Evolutionary conservation across 768 basidiomycete species (phyloP), one percentile per base, ranked within the genome.

Genomic region (Nidularia sp.): DNA sequence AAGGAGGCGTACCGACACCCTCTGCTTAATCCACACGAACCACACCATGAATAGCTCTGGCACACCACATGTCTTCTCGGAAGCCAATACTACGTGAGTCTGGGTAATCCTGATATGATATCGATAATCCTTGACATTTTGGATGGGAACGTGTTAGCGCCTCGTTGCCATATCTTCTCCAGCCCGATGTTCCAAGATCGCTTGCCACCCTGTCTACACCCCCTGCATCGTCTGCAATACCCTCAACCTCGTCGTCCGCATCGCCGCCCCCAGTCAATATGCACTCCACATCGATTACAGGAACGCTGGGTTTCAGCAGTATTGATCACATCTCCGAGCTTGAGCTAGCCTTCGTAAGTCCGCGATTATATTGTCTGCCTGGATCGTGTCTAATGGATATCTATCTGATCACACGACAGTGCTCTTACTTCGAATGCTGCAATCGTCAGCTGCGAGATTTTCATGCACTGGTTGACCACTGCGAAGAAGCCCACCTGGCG

Each of bases 381-480:
- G 12, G 22, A 10, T 34, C 12, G 12, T n/a, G 9, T 52, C 45
- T 41, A 41, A 10, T 41, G 10, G 10, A 15, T 3, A 15, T 45
- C 49, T 33, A 36, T 44, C 39, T 13, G 25, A 25, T 25, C 25
- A 25, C 25, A 41, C 10, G 10, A 41, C 35, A 66, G 66, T 66
- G 62, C 52, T 60, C 62, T 5, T 63, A 80, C 65, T 80, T 76
- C 58, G 69, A 67, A 33, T 80, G 81, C 57, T 80, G 80, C 57
- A 74, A 72, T 41, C 64, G 70, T 43, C 61, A 66, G 18, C 72
- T 79, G 32, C 58, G 70, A 4, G 75, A 78, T 63, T 65, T 80
- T 36, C 80, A 81, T 57, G 72, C 70, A 36, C 69, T 80, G 15
- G 66, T 81, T 49, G 75, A 77, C 55, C 82, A 81, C 54, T 76